Base-by-base conservation (phyloP, 2,329 filamentous ascomycete species). In the Trichoderma sp. region DNA sequence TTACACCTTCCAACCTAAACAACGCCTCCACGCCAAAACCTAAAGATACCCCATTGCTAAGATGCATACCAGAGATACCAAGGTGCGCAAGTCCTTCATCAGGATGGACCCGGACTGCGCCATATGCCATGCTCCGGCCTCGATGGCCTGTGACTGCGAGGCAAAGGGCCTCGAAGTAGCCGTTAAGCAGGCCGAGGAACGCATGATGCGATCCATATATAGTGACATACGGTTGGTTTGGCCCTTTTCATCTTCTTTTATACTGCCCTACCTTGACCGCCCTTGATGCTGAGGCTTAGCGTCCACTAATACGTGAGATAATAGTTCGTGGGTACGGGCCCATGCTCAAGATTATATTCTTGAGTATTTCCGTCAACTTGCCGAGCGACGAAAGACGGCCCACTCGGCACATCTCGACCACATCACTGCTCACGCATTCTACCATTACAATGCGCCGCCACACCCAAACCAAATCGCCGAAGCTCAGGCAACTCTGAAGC, bases 61-160 rank as follows among this genome's bases (percentile, higher is more conserved):
- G 82, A 90, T 90, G 88, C 87, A 87, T 85, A 78, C 83, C 81
- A 89, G 85, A 86, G 85, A 86, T 74, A 81, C 83, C 63, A 84
- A 85, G 79, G 79, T 81, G 80, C 85, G 85, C 80, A 89, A 88
- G 83, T 82, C 85, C 77, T 80, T 88, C 82, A 87, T 89, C 83
- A 91, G 87, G 83, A 92, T 93, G 90, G 91, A 93, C 80, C 91
- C 91, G 60, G 90, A 93, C 84, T 93, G 91, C 83, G 91, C 91
- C 71, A 91, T 93, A 81, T 93, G 91, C 83, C 87, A 87, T 80
- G 87, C 88, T 77, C 90, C 91, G 77, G 90, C 91, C 63, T 86
- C 85, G 59, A 81, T 88, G 79, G 86, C 85, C 77, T 93, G 91
- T 82, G 90, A 91, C 78, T 93, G 91, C 81, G 91, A 93, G 85